Conservation (phyloP, 352 stramenopile genomes). For the Phytopythium chamaehyphon region DNA sequence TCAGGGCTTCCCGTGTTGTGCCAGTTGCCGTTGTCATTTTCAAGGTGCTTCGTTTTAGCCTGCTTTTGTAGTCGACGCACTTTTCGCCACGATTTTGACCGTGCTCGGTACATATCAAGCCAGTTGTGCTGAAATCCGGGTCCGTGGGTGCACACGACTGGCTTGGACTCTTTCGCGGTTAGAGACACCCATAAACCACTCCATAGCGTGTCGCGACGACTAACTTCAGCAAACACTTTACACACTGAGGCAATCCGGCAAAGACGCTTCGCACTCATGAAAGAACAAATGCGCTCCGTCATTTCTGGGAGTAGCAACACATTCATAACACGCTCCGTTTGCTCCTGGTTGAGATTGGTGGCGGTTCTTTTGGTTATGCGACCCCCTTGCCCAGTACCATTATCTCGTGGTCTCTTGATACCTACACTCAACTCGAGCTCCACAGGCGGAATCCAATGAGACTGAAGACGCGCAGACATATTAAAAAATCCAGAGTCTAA, state of each 20-base stretch:
- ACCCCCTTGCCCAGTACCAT: slow-evolving; percentile 1
- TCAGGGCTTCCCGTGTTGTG: background rate
- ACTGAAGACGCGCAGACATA: too few species aligned
- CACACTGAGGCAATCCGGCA: slow-evolving; percentile 56
- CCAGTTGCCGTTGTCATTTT: background rate
- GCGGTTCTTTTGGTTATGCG: background rate
- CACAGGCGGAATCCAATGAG: background rate
- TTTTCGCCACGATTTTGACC: slow-evolving; percentile 15
- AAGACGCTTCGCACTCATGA: slow-evolving; percentile 69
- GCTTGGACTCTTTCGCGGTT: slow-evolving; percentile 5
- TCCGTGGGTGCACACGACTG: slow-evolving; percentile 22
- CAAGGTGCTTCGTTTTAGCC: background rate
- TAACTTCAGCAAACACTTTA: slow-evolving; percentile 34
- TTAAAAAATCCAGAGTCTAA: too few species aligned
- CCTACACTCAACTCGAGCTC: slow-evolving; percentile 3
- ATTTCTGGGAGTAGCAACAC: slow-evolving; percentile 55
- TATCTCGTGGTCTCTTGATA: slow-evolving; percentile 7
- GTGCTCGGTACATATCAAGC: slow-evolving; percentile 24
- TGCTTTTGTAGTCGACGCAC: slow-evolving; percentile 19
- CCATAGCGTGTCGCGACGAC: slow-evolving; percentile 32
- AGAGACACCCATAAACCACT: slow-evolving; percentile 30
- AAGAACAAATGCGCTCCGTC: slow-evolving; percentile 66
- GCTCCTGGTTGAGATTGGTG: slow-evolving; percentile 16
- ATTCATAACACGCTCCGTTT: slow-evolving; percentile 41
- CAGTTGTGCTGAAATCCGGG: slow-evolving; percentile 30